Percentiles rank a stretch among this genome's conserved stretches.
These are phyloP conservation scores for Thalassiosira hispida DNA, from an alignment of 352 stramenopile genomes.

Conservation along the genomic window DNA sequence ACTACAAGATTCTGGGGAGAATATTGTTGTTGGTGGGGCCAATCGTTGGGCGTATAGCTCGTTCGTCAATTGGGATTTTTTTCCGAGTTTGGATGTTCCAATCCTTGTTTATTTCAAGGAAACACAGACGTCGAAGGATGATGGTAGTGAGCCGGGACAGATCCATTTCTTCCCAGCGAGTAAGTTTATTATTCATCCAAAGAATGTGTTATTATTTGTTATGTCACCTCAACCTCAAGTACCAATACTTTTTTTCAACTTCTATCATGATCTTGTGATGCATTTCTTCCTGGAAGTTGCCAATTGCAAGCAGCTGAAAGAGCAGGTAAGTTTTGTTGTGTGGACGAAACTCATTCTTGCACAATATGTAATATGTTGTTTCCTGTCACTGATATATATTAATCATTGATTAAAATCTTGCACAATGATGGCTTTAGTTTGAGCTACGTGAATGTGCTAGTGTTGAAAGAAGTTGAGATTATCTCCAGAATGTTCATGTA, in stretches of 20 bases:
- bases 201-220: neutral
- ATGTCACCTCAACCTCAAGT: too few species aligned
- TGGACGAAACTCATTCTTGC: neutral
- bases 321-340: constrained; percentile 26
- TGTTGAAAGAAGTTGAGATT: constrained; percentile 84
- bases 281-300: constrained; percentile 33
- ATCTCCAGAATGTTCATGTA: constrained; percentile 93
- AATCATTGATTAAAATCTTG: neutral
- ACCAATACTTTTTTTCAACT: too few species aligned
- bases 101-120: constrained; percentile 86
- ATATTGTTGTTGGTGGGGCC: constrained; percentile 73
- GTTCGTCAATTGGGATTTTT: constrained; percentile 84
- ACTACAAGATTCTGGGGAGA: constrained; percentile 67
- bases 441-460: constrained; percentile 47
- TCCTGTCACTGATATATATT: too few species aligned
- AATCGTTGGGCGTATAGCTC: constrained; percentile 79
- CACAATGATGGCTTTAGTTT: constrained; percentile 28
- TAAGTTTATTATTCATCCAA: neutral
- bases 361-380: neutral
- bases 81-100: constrained; percentile 69
- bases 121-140: constrained; percentile 67
- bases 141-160: constrained; percentile 33
- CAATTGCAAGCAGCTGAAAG: constrained; percentile 45
- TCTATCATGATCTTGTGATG: too few species aligned
- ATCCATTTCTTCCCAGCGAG: constrained; percentile 51